phyloP scores from a whole-genome alignment of 257 asterid species.

The Solanum paucissectum region DNA sequence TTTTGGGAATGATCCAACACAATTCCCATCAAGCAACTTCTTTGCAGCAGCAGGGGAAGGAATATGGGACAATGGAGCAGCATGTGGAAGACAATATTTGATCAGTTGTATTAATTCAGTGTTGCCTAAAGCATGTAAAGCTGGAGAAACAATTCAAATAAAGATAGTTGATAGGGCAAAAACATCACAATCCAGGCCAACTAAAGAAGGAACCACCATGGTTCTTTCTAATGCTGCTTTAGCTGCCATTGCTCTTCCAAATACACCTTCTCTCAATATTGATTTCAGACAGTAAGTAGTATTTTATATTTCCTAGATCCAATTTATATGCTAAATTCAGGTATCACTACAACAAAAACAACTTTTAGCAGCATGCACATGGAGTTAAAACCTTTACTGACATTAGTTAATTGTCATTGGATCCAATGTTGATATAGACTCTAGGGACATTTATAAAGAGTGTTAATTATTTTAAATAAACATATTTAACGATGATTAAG shows the following conservation, averaged over 20 bases:
- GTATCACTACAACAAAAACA: neutral
- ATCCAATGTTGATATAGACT: neutral
- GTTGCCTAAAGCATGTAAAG: constrained; percentile 28
- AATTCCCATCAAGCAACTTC: constrained; percentile 56
- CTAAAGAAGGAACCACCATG: constrained; percentile 28
- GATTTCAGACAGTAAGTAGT: constrained; percentile 56
- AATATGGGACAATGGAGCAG: constrained; percentile 76
- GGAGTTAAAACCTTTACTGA: too few species aligned
- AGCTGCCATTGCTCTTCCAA: constrained; percentile 24
- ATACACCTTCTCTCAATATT: constrained; percentile 29
- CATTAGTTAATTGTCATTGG: too few species aligned
- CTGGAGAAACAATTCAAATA: constrained; percentile 34
- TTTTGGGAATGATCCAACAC: constrained; percentile 34
- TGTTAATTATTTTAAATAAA: too few species aligned
- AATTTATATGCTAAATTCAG: neutral
- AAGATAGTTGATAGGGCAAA: constrained; percentile 55
- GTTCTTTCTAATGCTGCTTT: constrained; percentile 47
- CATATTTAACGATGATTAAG: neutral
- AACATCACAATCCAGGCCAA: constrained; percentile 28
- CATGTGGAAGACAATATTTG: constrained; percentile 73
- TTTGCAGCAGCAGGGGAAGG: constrained; percentile 84
- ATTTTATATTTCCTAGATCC: neutral
- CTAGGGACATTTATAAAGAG: neutral
- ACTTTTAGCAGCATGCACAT: neutral
- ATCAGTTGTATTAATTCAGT: constrained; percentile 57